A percentile compares a stretch with the other conserved stretches of the same genome.
phyloP scores from a whole-genome alignment of 768 basidiomycete species.

The Kwoniella botswanensis region DNA sequence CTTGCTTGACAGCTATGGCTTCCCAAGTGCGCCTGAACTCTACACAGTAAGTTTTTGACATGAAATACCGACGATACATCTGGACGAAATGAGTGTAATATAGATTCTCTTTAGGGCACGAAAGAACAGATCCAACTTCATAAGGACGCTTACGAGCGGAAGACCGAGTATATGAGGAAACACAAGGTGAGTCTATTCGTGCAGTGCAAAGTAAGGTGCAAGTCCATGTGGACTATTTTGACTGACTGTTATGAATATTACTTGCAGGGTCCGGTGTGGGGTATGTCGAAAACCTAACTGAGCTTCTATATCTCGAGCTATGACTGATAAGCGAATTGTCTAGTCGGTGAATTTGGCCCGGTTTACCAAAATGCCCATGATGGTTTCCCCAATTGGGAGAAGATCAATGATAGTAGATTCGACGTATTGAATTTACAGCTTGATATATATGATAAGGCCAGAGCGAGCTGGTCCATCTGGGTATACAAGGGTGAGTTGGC shows the following conservation, averaged over 20 bases:
- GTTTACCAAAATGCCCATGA: conserved; percentile 64
- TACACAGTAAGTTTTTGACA: conserved; percentile 60
- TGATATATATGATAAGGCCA: conserved; percentile 69
- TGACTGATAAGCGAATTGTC: conserved; percentile 34
- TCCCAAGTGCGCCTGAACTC: conserved; percentile 66
- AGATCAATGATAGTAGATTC: conserved; percentile 71
- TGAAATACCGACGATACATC: background rate
- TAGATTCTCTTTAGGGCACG: conserved; percentile 21
- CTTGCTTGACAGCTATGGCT: conserved; percentile 64
- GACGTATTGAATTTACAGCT: conserved; percentile 75
- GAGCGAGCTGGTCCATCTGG: conserved; percentile 75
- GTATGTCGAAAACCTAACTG: conserved; percentile 8
- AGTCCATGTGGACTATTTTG: too few species aligned
- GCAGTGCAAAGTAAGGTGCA: too few species aligned
- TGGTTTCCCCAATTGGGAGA: conserved; percentile 67
- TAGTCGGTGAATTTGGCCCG: conserved; percentile 85
- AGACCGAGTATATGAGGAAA: conserved; percentile 75
- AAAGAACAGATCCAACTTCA: conserved; percentile 40
- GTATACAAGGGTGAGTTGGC: conserved; percentile 66
- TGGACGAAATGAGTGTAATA: background rate
- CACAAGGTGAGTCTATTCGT: conserved; percentile 56
- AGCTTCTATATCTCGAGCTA: too few species aligned
- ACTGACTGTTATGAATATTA: conserved; percentile 4
- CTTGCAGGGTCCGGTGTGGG: conserved; percentile 43
- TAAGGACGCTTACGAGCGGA: conserved; percentile 65